A percentile compares a stretch with the other conserved stretches of the same genome.
Evolutionary conservation across 495 filamentous ascomycete species (phyloP).

Genomic region (Daldinia decipiens): DNA sequence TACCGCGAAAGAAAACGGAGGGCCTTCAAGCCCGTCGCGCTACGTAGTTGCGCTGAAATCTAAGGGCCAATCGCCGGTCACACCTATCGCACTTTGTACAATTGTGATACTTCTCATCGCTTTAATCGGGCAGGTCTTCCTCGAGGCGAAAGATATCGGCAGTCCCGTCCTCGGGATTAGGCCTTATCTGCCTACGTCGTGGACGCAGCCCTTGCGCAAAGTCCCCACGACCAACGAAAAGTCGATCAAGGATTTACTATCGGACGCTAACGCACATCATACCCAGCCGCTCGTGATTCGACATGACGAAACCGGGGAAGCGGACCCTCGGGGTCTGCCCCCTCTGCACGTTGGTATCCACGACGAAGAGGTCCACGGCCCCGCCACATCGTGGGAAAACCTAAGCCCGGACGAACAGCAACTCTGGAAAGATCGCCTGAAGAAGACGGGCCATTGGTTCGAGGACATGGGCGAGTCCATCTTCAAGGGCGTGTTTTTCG

Average conservation of each 20-base stretch:
- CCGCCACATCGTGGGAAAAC: conserved; percentile 72
- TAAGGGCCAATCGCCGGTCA: conserved; percentile 56
- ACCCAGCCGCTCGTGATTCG: conserved; percentile 43
- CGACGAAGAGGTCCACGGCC: conserved; percentile 56
- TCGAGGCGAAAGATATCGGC: conserved; percentile 71
- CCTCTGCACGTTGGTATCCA: conserved; percentile 53
- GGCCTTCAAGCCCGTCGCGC: conserved; percentile 59
- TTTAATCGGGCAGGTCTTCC: conserved; percentile 70
- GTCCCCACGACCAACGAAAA: conserved; percentile 34
- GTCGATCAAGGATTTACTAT: conserved; percentile 44
- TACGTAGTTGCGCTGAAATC: conserved; percentile 75
- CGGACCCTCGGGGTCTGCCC: conserved; percentile 38
- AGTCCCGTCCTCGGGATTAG: conserved; percentile 64
- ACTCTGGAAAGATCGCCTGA: conserved; percentile 74
- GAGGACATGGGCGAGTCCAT: conserved; percentile 76
- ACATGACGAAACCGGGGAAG: conserved; percentile 35
- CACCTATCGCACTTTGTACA: conserved; percentile 60
- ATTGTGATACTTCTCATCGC: conserved; percentile 65
- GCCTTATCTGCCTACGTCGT: conserved; percentile 43
- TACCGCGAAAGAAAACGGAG: conserved; percentile 55
- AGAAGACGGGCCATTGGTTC: conserved; percentile 76
- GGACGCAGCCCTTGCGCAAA: conserved; percentile 43
- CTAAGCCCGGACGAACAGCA: conserved; percentile 66
- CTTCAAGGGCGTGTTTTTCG: conserved; percentile 79
- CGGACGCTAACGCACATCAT: conserved; percentile 28